Base-by-base conservation (phyloP, 495 filamentous ascomycete species). In the Aspergillus saccharolyticus region DNA sequence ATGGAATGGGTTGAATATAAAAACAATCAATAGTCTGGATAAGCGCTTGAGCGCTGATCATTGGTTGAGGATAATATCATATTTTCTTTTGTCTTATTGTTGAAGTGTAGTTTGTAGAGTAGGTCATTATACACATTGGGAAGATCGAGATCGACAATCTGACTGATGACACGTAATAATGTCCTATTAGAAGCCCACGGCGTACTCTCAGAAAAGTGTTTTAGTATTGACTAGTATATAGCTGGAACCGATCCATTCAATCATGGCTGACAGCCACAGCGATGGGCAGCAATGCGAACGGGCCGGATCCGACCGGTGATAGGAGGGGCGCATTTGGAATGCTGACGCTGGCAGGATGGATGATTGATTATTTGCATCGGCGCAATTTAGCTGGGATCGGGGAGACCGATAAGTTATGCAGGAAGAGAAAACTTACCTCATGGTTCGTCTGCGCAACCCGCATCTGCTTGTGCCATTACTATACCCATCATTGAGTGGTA, bases 381-480 rank as follows among this genome's bases (percentile, higher is more conserved):
- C 16, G 44, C 21, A 46, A 46, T 46, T 17, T 7, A 50, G 16
- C 21, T 17, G 47, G 47, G 47, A 50, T 50, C 47, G 47, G 47
- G 47, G 20, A 50, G 47, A 20, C 47, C 47, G 47, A 50, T 16
- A n/a, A n/a, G n/a, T n/a, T n/a, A 39, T 39, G 33, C 5, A 39
- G 12, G 33, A 39, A 39, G 14, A 39, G 14, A 12, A 8, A 39
- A 39, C 12, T 12, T 39, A 39, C 14, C 33, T 12, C 3, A 28
- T 4, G 3, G 25, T 28, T 28, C n/a, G n/a, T n/a, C n/a, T n/a
- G n/a, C n/a, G n/a, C n/a, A n/a, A n/a, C n/a, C n/a, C n/a, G n/a
- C n/a, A n/a, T n/a, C n/a, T n/a, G n/a, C n/a, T n/a, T n/a, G n/a
- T n/a, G n/a, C n/a, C n/a, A n/a, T n/a, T n/a, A n/a, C n/a, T n/a